Evolutionary conservation across 2,329 filamentous ascomycete genomes (phyloP).

Genomic region (Aspergillus sp.): DNA sequence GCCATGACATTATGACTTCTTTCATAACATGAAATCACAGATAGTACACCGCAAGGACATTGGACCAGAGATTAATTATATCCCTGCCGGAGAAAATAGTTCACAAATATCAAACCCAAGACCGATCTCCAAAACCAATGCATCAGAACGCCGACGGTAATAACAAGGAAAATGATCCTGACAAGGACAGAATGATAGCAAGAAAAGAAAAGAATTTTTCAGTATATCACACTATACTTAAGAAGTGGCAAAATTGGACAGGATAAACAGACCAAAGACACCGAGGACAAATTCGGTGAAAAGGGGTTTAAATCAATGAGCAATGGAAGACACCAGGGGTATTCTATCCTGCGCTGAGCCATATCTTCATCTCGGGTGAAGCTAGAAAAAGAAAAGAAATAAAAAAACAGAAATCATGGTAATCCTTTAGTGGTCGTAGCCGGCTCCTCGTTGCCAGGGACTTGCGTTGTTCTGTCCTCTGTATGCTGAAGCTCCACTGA

Average conservation of each 20-base stretch:
- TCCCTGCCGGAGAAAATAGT: no score
- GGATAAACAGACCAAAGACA: conserved; percentile 7
- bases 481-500: conserved; percentile 31
- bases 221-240: conserved; percentile 18
- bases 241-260: conserved; percentile 7
- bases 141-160: conserved; percentile 29
- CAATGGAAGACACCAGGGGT: conserved; percentile 16
- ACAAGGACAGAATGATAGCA: conserved; percentile 12
- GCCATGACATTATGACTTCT: no score
- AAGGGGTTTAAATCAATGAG: conserved; percentile 10
- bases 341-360: conserved; percentile 27
- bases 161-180: conserved; percentile 10
- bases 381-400: conserved; percentile 17
- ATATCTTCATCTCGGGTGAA: conserved; percentile 35
- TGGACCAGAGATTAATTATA: no score
- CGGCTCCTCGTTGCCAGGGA: conserved; percentile 62
- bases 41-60: no score
- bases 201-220: conserved; percentile 10
- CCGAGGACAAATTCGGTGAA: conserved; percentile 11
- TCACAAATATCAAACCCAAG: conserved; percentile 7
- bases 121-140: conserved; percentile 29
- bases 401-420: conserved; percentile 8
- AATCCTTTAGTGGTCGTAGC: conserved; percentile 53
- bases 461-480: conserved; percentile 51
- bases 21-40: no score